These are phyloP conservation scores for Trichoderma oligosporum DNA, from an alignment of 2,329 filamentous ascomycete species.

Conservation along the genomic window DNA sequence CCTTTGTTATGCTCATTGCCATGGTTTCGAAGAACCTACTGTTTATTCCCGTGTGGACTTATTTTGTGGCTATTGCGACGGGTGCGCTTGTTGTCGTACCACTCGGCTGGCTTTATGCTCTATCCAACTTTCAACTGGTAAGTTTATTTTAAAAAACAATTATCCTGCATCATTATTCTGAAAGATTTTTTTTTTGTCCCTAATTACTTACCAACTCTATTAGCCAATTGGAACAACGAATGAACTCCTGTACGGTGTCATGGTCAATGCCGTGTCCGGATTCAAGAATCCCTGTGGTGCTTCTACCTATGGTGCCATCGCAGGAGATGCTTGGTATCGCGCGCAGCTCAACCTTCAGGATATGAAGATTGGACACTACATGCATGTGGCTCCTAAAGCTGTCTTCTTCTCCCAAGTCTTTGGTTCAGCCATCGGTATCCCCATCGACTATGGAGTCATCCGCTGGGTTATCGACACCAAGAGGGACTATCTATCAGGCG, in stretches of 20 bases:
- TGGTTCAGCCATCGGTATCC: conserved; percentile 55
- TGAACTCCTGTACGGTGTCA: conserved; percentile 57
- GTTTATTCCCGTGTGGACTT: conserved; percentile 58
- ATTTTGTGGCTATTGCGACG: conserved; percentile 53
- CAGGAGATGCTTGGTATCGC: conserved; percentile 59
- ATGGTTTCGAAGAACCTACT: conserved; percentile 49
- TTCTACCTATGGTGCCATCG: conserved; percentile 55
- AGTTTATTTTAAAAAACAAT: conserved; percentile 4
- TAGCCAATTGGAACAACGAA: conserved; percentile 54
- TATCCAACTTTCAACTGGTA: conserved; percentile 50
- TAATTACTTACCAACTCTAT: neutral
- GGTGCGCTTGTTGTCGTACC: conserved; percentile 55
- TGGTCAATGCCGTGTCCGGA: conserved; percentile 49
- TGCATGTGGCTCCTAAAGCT: conserved; percentile 56
- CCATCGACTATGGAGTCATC: conserved; percentile 59
- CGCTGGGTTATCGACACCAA: conserved; percentile 58
- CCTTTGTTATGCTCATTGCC: conserved; percentile 47
- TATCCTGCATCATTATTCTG: neutral
- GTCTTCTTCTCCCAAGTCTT: conserved; percentile 61
- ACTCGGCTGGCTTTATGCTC: conserved; percentile 56
- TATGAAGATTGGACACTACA: conserved; percentile 62
- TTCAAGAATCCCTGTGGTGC: conserved; percentile 57
- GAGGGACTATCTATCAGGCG: conserved; percentile 50
- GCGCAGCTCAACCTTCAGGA: conserved; percentile 58
- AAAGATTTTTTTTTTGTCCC: neutral